Percentiles rank a stretch among this genome's conserved stretches.
Conservation (phyloP, 2,329 filamentous ascomycete species). For the Zopfia rhizophila region DNA sequence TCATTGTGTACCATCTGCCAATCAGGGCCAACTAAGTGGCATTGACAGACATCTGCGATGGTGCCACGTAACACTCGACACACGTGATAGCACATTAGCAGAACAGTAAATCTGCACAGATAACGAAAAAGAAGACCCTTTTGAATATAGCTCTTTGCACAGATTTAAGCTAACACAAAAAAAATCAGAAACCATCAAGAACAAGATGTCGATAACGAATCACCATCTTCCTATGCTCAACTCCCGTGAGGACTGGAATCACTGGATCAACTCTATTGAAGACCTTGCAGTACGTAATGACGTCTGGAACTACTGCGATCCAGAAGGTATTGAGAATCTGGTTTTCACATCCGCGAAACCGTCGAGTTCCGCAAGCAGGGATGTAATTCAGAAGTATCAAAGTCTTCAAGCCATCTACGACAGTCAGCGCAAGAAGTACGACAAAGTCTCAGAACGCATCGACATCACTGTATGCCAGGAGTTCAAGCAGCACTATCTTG, state of each 20-base stretch:
- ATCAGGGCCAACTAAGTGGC: too few species aligned
- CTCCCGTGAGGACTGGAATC: slow-evolving; percentile 12
- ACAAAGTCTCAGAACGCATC: slow-evolving; percentile 12
- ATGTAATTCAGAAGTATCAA: slow-evolving; percentile 19
- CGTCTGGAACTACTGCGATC: slow-evolving; percentile 21
- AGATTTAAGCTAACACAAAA: neutral
- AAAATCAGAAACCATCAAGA: neutral
- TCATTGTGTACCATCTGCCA: too few species aligned
- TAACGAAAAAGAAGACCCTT: too few species aligned
- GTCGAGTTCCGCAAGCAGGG: slow-evolving; percentile 19
- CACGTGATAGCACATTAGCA: too few species aligned
- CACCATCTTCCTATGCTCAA: slow-evolving; percentile 14
- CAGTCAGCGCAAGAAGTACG: slow-evolving; percentile 7
- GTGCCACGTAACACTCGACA: too few species aligned
- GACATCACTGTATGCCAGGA: slow-evolving; percentile 7
- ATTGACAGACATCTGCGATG: too few species aligned
- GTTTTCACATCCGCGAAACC: slow-evolving; percentile 14
- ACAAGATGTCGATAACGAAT: slow-evolving; percentile 10
- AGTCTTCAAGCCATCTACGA: slow-evolving; percentile 14
- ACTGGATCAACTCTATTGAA: slow-evolving; percentile 19
- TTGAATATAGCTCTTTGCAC: too few species aligned
- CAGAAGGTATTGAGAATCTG: slow-evolving; percentile 16
- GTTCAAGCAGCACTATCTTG: slow-evolving; percentile 1
- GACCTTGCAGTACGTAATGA: slow-evolving; percentile 17
- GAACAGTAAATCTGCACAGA: too few species aligned